Base-by-base conservation (phyloP, 306 rosid genomes). In the Malus orientalis region DNA sequence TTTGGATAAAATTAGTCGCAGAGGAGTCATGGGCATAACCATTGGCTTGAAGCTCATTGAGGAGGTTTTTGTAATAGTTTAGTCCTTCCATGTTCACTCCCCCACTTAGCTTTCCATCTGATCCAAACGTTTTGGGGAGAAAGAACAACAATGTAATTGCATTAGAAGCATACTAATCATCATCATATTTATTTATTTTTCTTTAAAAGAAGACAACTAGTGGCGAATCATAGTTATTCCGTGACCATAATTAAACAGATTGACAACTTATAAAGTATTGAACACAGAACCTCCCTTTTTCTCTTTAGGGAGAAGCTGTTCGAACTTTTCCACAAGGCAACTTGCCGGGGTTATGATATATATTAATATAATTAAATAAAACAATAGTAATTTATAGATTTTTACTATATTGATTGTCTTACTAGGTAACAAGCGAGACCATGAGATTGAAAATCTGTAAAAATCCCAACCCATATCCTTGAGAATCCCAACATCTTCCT, bases 371-470 rank as follows among this genome's bases (percentile, higher is more conserved):
- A 38, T 38, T 42, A 42, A 42, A 8, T 42, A 42, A 42, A 42
- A 42, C 3, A 9, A 42, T 42, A 42, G 45, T 42, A 9, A 42
- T 8, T 8, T 42, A 9, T 3, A 1, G 10, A 38, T 38, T 42
- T 20, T 7, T 57, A n/a, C 9, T 23, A 19, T 9, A 57, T n/a
- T n/a, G 29, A 51, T 51, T 10, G 42, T 80, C 89, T 88, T 66
- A 90, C 95, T 76, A 2, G 95, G 95, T 58, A 90, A 78, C 76
- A 90, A 4, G 74, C 95, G 83, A 60, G 90, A 66, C 95, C 95
- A 90, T 22, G 95, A 80, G 64, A 90, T 85, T 27, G 95, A 88
- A 71, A 90, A 84, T 75, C 92, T 83, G 82, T 84, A 88, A 29
- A 89, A 82, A 71, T 86, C 76, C 40, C 86, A 81, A 44, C 92